A percentile compares a stretch with the other conserved stretches of the same genome.
phyloP scores from a whole-genome alignment of 176 grass and related monocot genomes.

The Aechmea fasciata region DNA sequence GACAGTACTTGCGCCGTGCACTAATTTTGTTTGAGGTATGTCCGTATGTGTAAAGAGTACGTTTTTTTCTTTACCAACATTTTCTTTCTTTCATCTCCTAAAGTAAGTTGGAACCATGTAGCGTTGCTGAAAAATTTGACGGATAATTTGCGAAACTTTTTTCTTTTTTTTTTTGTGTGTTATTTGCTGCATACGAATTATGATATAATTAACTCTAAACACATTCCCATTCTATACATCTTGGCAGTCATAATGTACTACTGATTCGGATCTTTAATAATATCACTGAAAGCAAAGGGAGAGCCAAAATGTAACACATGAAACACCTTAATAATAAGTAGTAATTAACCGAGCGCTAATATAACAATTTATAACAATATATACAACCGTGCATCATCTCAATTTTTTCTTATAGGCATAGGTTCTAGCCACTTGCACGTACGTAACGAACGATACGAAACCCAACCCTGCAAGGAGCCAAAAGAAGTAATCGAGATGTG shows the following conservation, averaged over 20 bases:
- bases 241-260: neutral
- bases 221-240: neutral
- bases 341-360: neutral
- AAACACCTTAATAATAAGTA: neutral
- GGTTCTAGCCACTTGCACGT: slow-evolving; percentile 9
- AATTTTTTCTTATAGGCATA: slow-evolving; percentile 24
- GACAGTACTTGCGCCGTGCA: too few relatives aligned
- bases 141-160: too few relatives aligned
- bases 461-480: slow-evolving; percentile 21
- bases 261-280: too few relatives aligned
- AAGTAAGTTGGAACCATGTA: too few relatives aligned
- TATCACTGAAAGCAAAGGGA: neutral
- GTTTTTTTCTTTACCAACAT: too few relatives aligned
- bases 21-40: too few relatives aligned
- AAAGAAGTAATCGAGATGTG: slow-evolving; percentile 30
- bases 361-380: neutral
- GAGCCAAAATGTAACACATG: neutral
- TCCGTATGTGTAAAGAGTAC: too few relatives aligned
- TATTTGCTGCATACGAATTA: too few relatives aligned
- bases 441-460: slow-evolving; percentile 18
- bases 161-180: too few relatives aligned
- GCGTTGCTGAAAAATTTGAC: too few relatives aligned
- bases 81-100: too few relatives aligned
- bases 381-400: neutral
- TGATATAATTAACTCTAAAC: too few relatives aligned